A percentile compares a stretch with the other conserved stretches of the same genome.
Conservation (phyloP, 805 yeast genomes). For the Tetrapisispora pingtungensis region DNA sequence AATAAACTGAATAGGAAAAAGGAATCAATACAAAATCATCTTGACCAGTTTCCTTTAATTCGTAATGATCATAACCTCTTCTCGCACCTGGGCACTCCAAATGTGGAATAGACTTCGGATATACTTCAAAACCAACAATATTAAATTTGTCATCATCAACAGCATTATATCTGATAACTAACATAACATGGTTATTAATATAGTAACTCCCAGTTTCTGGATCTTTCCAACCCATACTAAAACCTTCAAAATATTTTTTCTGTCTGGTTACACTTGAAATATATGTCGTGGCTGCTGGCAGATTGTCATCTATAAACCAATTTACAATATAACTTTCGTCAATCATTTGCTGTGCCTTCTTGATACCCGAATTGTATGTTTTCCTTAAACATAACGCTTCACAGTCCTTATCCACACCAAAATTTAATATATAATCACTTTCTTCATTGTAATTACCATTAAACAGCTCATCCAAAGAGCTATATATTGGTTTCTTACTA, state of each 20-base stretch:
- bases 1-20: constrained; percentile 75
- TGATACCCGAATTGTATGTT: constrained; percentile 42
- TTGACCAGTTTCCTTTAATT: constrained; percentile 35
- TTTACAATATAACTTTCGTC: constrained; percentile 66
- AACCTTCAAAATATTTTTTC: constrained; percentile 76
- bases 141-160: constrained; percentile 38
- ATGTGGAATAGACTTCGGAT: constrained; percentile 68
- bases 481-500: constrained; percentile 47
- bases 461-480: constrained; percentile 67
- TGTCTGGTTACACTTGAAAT: constrained; percentile 46
- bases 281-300: constrained; percentile 84
- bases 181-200: constrained; percentile 70
- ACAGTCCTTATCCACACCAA: constrained; percentile 60
- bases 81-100: constrained; percentile 67
- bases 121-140: constrained; percentile 84
- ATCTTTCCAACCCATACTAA: constrained; percentile 67
- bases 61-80: constrained; percentile 47
- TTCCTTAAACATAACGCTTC: constrained; percentile 55
- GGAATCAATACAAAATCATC: constrained; percentile 42
- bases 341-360: constrained; percentile 51
- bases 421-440: constrained; percentile 55
- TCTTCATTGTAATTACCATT: constrained; percentile 75
- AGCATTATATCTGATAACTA: constrained; percentile 64
- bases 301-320: constrained; percentile 66
- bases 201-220: constrained; percentile 42